Percentiles rank a stretch among this genome's conserved stretches.
Evolutionary conservation across 805 yeast genomes (phyloP).

Genomic region (Candida awuae): DNA sequence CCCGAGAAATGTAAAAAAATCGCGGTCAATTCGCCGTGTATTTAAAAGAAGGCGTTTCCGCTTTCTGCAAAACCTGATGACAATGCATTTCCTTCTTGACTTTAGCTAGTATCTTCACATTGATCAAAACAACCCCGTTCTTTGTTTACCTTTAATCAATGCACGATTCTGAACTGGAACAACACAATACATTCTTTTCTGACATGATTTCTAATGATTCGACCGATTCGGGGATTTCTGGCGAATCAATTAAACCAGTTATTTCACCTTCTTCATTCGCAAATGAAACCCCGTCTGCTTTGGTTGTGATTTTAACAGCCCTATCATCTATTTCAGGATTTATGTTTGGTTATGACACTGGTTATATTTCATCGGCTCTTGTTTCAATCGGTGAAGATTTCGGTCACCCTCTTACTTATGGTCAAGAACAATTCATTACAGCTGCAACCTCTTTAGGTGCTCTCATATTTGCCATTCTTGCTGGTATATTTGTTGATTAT

Average conservation of each 20-base stretch:
- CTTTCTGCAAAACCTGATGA: no score
- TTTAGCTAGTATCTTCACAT: no score
- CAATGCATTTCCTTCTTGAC: no score
- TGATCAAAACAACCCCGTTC: no score
- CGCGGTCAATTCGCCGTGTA: no score
- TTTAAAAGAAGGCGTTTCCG: no score
- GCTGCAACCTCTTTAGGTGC: constrained; percentile 96
- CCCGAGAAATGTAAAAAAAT: no score
- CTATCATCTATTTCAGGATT: constrained; percentile 89
- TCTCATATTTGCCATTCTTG: constrained; percentile 63
- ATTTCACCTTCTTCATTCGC: constrained; percentile 27
- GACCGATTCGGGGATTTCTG: constrained; percentile 1
- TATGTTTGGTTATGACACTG: constrained; percentile 97
- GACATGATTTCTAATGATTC: constrained; percentile 5
- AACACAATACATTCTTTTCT: constrained; percentile 2
- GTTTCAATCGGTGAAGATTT: constrained; percentile 79
- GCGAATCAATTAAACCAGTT: constrained; percentile 6
- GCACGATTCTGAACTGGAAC: no score
- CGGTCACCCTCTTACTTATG: constrained; percentile 52
- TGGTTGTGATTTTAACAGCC: constrained; percentile 62
- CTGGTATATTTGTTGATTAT: constrained; percentile 76
- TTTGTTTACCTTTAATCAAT: no score
- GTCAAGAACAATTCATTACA: constrained; percentile 84
- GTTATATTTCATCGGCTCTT: constrained; percentile 89
- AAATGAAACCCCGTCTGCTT: constrained; percentile 46